Evolutionary conservation across 2,329 filamentous ascomycete genomes (phyloP).

Genomic region (Alternaria ethzedia): DNA sequence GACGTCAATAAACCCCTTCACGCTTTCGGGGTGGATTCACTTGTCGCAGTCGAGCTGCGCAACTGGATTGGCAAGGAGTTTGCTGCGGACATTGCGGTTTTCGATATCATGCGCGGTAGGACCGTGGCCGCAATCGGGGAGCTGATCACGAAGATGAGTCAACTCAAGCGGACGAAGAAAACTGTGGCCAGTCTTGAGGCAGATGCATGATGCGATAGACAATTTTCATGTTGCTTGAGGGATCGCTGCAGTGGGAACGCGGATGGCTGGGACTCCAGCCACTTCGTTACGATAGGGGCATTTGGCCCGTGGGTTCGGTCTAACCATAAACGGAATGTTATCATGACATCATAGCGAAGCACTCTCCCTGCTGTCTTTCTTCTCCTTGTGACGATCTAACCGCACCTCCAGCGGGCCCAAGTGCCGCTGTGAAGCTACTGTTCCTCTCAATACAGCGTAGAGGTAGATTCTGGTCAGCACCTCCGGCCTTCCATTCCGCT

Average conservation of each 20-base stretch:
- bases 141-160: background rate
- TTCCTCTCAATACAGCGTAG: background rate
- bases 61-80: slow-evolving; percentile 47
- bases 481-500: background rate
- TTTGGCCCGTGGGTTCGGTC: background rate
- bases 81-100: slow-evolving; percentile 57
- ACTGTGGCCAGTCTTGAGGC: background rate
- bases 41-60: slow-evolving; percentile 41
- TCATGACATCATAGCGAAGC: background rate
- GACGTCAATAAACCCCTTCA: slow-evolving; percentile 29
- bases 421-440: background rate
- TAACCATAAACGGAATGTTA: background rate
- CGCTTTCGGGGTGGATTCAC: slow-evolving; percentile 34
- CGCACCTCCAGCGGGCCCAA: background rate
- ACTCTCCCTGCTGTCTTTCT: background rate
- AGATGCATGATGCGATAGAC: background rate
- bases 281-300: background rate
- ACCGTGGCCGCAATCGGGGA: background rate
- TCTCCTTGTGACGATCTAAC: background rate
- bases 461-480: background rate
- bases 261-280: background rate
- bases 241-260: background rate
- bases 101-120: background rate
- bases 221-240: background rate
- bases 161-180: background rate